phyloP scores from a whole-genome alignment of 2,329 filamentous ascomycete species.

The Aspergillus brunneoviolaceus region DNA sequence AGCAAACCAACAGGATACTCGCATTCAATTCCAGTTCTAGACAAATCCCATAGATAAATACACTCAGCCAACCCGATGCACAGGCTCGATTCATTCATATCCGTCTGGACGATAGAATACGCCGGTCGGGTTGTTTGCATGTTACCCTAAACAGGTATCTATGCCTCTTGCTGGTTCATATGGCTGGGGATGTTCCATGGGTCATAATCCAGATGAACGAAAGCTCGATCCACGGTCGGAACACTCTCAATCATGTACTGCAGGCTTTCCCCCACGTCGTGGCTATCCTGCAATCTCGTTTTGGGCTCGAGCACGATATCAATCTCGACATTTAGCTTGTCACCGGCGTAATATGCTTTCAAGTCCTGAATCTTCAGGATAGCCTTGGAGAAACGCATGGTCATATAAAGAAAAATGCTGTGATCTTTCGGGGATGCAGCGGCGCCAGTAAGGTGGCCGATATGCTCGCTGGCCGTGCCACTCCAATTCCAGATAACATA shows the following conservation, averaged over 20 bases:
- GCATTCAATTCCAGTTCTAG: neutral
- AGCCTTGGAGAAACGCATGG: slow-evolving; percentile 87
- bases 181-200: slow-evolving; percentile 47
- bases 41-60: neutral
- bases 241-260: slow-evolving; percentile 61
- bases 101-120: neutral
- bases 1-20: neutral
- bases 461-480: slow-evolving; percentile 61
- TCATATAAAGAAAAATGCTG: slow-evolving; percentile 83
- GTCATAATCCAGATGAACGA: slow-evolving; percentile 52
- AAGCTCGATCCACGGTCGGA: slow-evolving; percentile 46
- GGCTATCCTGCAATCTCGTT: slow-evolving; percentile 56
- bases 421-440: slow-evolving; percentile 61
- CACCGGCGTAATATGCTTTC: slow-evolving; percentile 62
- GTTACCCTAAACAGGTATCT: neutral
- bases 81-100: neutral
- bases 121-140: neutral
- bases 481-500: slow-evolving; percentile 63
- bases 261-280: slow-evolving; percentile 60
- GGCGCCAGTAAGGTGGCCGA: slow-evolving; percentile 62
- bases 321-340: slow-evolving; percentile 62
- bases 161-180: slow-evolving; percentile 32
- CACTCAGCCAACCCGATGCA: neutral
- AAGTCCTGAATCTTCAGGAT: slow-evolving; percentile 67
- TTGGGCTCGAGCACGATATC: slow-evolving; percentile 61